Conservation (phyloP, 306 rosid genomes). For the Delonix regia region DNA sequence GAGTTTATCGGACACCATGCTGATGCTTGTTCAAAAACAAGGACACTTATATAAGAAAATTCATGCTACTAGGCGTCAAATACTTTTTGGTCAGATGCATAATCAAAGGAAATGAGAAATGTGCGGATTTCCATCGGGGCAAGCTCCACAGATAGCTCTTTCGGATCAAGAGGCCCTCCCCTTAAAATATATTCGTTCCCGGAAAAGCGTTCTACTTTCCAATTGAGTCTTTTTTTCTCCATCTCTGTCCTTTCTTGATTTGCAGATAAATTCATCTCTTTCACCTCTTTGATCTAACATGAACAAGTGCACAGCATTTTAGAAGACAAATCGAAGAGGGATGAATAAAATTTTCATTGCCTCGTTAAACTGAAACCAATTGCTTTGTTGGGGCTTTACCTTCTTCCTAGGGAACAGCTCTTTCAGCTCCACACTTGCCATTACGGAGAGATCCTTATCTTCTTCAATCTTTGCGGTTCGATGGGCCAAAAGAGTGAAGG, state of each 20-base stretch:
- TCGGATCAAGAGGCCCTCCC: conserved; percentile 79
- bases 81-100: conserved; percentile 26
- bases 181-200: conserved; percentile 48
- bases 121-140: conserved; percentile 91
- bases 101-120: conserved; percentile 53
- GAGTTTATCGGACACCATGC: conserved; percentile 11
- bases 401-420: conserved; percentile 69
- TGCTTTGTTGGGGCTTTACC: conserved; percentile 45
- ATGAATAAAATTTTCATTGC: neutral
- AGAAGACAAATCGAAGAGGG: conserved; percentile 3
- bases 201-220: conserved; percentile 70
- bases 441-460: conserved; percentile 74
- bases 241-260: conserved; percentile 85
- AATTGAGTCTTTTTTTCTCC: conserved; percentile 80
- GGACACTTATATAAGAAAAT: conserved; percentile 31
- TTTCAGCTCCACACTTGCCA: conserved; percentile 70
- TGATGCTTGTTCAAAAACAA: conserved; percentile 30
- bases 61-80: conserved; percentile 39
- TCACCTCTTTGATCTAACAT: conserved; percentile 67
- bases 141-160: conserved; percentile 72
- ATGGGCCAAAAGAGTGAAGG: conserved; percentile 26
- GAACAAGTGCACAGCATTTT: conserved; percentile 16
- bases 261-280: conserved; percentile 75
- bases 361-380: conserved; percentile 30
- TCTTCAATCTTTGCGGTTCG: conserved; percentile 63